Conservation (phyloP, 2,329 filamentous ascomycete genomes). For the Alternaria triticimaculans region DNA sequence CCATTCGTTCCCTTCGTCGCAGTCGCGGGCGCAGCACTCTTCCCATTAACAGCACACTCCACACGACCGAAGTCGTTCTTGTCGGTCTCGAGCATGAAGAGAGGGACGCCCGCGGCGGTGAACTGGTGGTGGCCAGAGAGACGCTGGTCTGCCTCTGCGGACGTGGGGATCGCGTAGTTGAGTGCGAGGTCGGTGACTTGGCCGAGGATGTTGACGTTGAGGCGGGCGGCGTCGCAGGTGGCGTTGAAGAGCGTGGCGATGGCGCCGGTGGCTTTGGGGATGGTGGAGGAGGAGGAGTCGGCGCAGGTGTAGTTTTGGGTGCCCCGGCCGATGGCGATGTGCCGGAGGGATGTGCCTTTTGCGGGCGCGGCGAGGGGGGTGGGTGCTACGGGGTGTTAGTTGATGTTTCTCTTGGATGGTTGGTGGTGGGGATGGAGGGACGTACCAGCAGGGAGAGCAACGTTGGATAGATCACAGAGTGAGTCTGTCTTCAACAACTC, state of each 20-base stretch:
- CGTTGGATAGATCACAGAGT: slow-evolving; percentile 38
- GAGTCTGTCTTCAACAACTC: slow-evolving; percentile 29
- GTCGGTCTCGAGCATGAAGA: slow-evolving; percentile 76
- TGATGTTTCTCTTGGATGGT: not conserved
- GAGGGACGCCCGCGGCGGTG: slow-evolving; percentile 70
- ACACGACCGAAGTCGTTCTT: slow-evolving; percentile 63
- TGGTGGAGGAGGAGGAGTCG: slow-evolving; percentile 61
- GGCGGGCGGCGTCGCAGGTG: slow-evolving; percentile 76
- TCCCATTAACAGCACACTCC: slow-evolving; percentile 68
- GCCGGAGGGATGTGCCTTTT: slow-evolving; percentile 68
- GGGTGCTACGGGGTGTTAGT: slow-evolving; percentile 53
- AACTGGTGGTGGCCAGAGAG: slow-evolving; percentile 86
- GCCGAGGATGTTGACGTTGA: slow-evolving; percentile 61
- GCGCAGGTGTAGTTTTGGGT: slow-evolving; percentile 94
- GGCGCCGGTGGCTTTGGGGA: slow-evolving; percentile 73
- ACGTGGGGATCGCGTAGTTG: slow-evolving; percentile 64
- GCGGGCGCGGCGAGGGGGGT: slow-evolving; percentile 67
- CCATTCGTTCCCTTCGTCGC: slow-evolving; percentile 65
- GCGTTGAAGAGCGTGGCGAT: slow-evolving; percentile 87
- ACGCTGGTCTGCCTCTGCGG: slow-evolving; percentile 59
- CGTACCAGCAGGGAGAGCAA: slow-evolving; percentile 43
- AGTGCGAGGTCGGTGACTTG: slow-evolving; percentile 72
- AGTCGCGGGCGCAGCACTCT: slow-evolving; percentile 66
- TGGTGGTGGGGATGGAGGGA: not conserved
- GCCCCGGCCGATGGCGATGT: slow-evolving; percentile 85